A percentile compares a stretch with the other conserved stretches of the same genome.
phyloP scores from a whole-genome alignment of 495 filamentous ascomycete species.

The Jackrogersella minutella region DNA sequence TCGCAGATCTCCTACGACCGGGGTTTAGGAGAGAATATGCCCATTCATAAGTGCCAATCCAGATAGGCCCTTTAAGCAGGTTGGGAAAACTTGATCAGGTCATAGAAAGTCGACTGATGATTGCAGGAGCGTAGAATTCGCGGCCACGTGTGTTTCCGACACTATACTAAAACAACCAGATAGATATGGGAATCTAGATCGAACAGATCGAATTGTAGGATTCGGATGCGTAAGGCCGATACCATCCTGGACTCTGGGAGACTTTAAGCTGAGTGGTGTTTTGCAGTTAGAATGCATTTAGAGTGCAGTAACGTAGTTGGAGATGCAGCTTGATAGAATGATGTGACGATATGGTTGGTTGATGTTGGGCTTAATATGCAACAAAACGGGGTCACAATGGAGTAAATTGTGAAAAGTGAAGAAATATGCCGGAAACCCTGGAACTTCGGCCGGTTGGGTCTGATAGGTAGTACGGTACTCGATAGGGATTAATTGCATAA shows the following conservation, averaged over 20 bases:
- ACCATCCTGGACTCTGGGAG: neutral
- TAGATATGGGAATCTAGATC: conserved; percentile 33
- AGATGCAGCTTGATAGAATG: neutral
- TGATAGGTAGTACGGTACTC: neutral
- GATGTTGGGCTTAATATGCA: neutral
- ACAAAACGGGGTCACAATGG: neutral
- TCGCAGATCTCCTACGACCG: conserved; percentile 37
- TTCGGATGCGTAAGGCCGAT: conserved; percentile 7
- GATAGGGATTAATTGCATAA: conserved; percentile 18
- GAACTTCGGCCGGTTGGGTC: too few species aligned
- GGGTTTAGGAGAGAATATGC: conserved; percentile 20
- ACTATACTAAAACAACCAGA: neutral
- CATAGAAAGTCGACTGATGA: conserved; percentile 33
- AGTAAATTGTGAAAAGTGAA: neutral
- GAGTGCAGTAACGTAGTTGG: too few species aligned
- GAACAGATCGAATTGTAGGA: conserved; percentile 32
- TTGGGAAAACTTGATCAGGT: conserved; percentile 11
- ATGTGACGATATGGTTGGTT: neutral
- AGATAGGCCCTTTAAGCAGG: neutral
- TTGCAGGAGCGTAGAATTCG: conserved; percentile 18
- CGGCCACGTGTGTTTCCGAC: conserved; percentile 13
- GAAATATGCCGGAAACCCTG: neutral
- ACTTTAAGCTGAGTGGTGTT: neutral
- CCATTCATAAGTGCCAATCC: conserved; percentile 33
- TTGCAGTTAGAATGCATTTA: neutral